Conservation (phyloP, 1,284 basidiomycete species). For the Pulveroboletus sp. region DNA sequence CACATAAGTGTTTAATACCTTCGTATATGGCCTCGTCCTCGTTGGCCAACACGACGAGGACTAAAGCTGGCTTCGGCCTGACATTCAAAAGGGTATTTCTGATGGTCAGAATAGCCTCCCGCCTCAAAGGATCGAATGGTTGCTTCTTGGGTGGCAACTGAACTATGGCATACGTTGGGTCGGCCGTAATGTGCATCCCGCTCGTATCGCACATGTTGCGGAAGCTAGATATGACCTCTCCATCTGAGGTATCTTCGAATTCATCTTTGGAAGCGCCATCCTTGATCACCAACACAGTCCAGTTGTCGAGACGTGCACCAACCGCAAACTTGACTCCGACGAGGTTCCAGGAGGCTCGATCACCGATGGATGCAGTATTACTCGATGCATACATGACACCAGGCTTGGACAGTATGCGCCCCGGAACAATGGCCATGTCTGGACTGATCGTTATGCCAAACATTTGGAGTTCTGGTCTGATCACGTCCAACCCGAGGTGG, state of each 20-base stretch:
- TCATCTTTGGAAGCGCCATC: neutral
- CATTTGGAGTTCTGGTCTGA: neutral
- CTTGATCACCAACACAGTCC: neutral
- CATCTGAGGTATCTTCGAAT: neutral
- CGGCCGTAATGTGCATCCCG: neutral
- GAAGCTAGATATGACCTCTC: neutral
- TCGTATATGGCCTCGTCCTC: neutral
- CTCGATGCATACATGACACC: neutral
- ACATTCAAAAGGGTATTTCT: neutral
- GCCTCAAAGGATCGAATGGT: neutral
- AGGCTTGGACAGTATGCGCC: neutral
- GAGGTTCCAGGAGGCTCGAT: conserved; percentile 1
- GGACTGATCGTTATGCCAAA: neutral
- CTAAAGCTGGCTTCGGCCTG: neutral
- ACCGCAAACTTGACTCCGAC: neutral
- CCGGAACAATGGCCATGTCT: neutral
- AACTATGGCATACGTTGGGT: neutral
- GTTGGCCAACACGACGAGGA: neutral
- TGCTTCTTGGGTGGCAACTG: neutral
- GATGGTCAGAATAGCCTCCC: neutral
- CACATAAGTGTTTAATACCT: conserved; percentile 1
- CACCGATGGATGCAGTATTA: neutral
- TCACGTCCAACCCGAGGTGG: neutral
- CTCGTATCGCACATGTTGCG: neutral
- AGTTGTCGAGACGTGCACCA: neutral